Conservation (phyloP, 1,139 yeast species). For the Meyerozyma elateridarum region DNA sequence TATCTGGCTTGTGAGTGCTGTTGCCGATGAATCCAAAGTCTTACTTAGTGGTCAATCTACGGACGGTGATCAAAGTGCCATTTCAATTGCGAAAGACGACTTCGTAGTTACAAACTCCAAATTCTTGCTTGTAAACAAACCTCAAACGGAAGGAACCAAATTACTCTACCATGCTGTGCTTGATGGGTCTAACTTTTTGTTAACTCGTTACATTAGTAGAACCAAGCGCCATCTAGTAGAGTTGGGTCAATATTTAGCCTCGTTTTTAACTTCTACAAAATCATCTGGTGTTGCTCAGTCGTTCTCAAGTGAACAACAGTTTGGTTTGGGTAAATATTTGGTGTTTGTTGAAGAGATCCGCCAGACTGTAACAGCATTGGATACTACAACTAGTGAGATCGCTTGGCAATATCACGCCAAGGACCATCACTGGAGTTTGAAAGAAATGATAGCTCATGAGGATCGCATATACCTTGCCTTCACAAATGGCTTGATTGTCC, state of each 20-base stretch:
- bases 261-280: slow-evolving; percentile 8
- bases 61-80: no score
- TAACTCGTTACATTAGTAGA: slow-evolving; percentile 29
- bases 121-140: slow-evolving; percentile 24
- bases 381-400: slow-evolving; percentile 24
- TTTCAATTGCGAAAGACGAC: no score
- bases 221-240: slow-evolving; percentile 31
- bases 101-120: slow-evolving; percentile 7
- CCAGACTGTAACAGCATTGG: slow-evolving; percentile 25
- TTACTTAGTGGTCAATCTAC: no score
- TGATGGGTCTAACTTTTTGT: slow-evolving; percentile 21
- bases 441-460: slow-evolving; percentile 16
- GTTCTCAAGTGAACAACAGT: slow-evolving; percentile 17
- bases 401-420: slow-evolving; percentile 22
- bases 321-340: slow-evolving; percentile 32
- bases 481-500: slow-evolving; percentile 12
- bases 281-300: slow-evolving; percentile 5
- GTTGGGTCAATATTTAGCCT: slow-evolving; percentile 25
- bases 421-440: slow-evolving; percentile 10
- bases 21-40: not conserved
- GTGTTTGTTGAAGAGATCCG: slow-evolving; percentile 23
- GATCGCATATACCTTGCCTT: slow-evolving; percentile 21
- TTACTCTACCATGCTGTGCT: slow-evolving; percentile 30
- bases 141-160: slow-evolving; percentile 24
- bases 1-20: not conserved